Evolutionary conservation across 2,329 filamentous ascomycete genomes (phyloP), one percentile per base, ranked within the genome.

Genomic region (Hypoxylon rubiginosum): DNA sequence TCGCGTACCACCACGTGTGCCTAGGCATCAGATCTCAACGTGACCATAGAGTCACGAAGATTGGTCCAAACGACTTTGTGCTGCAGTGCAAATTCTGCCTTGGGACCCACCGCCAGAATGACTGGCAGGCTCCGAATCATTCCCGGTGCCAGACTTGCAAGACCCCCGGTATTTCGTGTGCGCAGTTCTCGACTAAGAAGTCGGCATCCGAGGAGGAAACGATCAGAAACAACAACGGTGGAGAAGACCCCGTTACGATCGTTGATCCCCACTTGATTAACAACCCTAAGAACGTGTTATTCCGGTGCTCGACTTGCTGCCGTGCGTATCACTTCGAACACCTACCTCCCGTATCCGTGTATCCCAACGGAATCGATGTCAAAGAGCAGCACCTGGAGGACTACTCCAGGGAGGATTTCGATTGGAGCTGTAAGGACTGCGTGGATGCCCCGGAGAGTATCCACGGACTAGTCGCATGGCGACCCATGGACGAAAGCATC

Each of bases 41-140:
- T 65, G 93, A 97, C n/a, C 96, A 98, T 77, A 82, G 96, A 36
- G 93, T 93, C 9, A 98, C 94, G 24, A 99, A 98, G 77, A 80
- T 97, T 56, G 90, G 84, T 1, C 83, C 91, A 0, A 88, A 91
- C 1, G 80, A 91, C 39, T 98, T 97, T 72, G 90, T 99, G 15
- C 82, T 99, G 41, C 96, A 99, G 76, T 99, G 96, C 80, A 91
- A 90, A 70, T 91, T 90, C 61, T 99, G 96, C 76, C 86, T 98
- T 67, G 90, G 90, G 3, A 75, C 85, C 19, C 85, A 89, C 49
- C 82, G 83, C 66, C 89, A 89, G 75, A 94, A 92, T 73, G 93
- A 97, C 69, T 68, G 74, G 0, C 84, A 82, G 17, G 89, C 90
- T 0, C 94, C 96, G 0, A 85, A 89, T 65, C 85, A 93, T 49